Evolutionary conservation across 1,284 basidiomycete species (phyloP), one percentile per base, ranked within the genome.

Genomic region (Pyrrhoderma lamaoense): DNA sequence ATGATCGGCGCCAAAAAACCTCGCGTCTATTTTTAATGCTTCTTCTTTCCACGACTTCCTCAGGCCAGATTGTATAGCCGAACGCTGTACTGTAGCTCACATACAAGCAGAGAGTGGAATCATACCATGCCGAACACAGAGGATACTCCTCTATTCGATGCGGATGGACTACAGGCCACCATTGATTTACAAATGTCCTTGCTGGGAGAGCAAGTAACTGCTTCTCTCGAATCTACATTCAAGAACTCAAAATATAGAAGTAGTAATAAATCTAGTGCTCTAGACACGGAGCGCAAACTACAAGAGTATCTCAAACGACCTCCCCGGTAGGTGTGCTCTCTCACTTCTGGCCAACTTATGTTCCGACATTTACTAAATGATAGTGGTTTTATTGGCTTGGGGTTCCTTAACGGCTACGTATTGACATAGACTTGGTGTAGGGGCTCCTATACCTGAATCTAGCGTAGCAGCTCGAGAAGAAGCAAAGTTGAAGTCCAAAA

Each of bases 141-240:
- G 51, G 76, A 80, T 5, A 19, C 47, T 54, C 73, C 75, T 42
- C 69, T 85, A 8, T 22, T 48, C 49, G 80, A 85, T 61, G 58
- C 71, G 38, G 81, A 85, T 59, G 68, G 74, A 35, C 69, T 89
- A 34, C 85, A 88, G 62, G 84, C 85, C 23, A 80, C 84, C 64
- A 78, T 88, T 52, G 82, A 89, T 65, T 69, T 85, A 60, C 79
- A 85, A n/a, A 76, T 89, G 76, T 79, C 85, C 3, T 78, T 82
- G 63, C 78, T 80, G 1, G 75, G 86, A 57, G 73, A 77, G 60
- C 70, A 89, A 56, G 77, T 86, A 35, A 72, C 82, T 13, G 82
- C 85, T 48, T 89, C 86, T 86, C 71, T 89, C 57, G 75, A 78
- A 59, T 72, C 81, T 18, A 62, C 68, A 5, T 11, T 31, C 27